These are phyloP conservation scores for Hanseniaspora singularis DNA, from an alignment of 805 yeast genomes.

Conservation along the genomic window DNA sequence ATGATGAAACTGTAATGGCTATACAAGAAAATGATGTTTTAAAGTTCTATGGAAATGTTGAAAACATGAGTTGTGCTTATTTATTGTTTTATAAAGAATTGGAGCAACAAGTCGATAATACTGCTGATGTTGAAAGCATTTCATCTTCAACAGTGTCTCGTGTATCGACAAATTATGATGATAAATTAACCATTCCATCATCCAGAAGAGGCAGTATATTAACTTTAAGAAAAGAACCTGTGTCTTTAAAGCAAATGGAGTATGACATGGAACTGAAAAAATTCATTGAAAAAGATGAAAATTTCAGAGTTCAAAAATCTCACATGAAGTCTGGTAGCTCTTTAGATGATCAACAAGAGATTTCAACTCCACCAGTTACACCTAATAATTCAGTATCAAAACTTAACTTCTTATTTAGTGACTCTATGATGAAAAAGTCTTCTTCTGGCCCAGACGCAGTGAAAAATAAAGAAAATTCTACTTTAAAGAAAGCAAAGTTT, in stretches of 20 bases:
- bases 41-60: constrained; percentile 77
- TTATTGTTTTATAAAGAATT: constrained; percentile 69
- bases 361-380: background rate
- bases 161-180: too few relatives aligned
- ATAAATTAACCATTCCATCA: too few relatives aligned
- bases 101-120: too few relatives aligned
- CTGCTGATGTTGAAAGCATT: background rate
- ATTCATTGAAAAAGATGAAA: constrained; percentile 9
- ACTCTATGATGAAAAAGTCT: too few relatives aligned
- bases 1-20: constrained; percentile 87
- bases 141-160: too few relatives aligned
- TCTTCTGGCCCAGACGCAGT: background rate
- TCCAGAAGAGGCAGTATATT: too few relatives aligned
- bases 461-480: too few relatives aligned
- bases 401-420: background rate
- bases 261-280: background rate
- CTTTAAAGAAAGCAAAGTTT: too few relatives aligned
- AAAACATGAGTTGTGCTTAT: constrained; percentile 85
- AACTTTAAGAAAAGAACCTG: background rate
- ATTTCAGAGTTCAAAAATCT: background rate
- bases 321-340: too few relatives aligned
- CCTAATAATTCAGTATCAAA: constrained; percentile 5
- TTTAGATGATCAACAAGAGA: too few relatives aligned
- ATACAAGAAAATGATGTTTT: constrained; percentile 74
- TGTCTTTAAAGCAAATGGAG: background rate